phyloP scores from a whole-genome alignment of 2,329 filamentous ascomycete species.

The Trichoderma sp. region DNA sequence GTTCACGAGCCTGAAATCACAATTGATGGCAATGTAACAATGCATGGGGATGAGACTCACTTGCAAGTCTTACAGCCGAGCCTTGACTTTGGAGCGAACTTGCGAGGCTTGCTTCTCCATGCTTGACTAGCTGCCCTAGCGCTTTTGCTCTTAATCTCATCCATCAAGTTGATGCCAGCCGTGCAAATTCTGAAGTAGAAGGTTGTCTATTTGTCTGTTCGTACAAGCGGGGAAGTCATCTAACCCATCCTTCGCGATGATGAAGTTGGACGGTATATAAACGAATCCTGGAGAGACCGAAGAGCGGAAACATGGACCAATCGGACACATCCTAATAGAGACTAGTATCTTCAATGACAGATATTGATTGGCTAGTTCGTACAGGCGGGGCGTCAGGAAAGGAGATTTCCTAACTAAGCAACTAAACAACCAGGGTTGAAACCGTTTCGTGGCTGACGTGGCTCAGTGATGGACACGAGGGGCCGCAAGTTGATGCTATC shows the following conservation, averaged over 20 bases:
- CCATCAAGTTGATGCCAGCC: neutral
- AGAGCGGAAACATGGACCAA: neutral
- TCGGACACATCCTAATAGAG: neutral
- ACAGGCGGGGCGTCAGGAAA: neutral
- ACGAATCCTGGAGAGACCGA: neutral
- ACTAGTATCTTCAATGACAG: neutral
- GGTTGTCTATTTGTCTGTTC: neutral
- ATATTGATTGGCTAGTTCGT: conserved; percentile 2
- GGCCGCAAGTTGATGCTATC: neutral
- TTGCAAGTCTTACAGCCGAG: conserved; percentile 10
- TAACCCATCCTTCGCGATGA: neutral
- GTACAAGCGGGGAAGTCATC: neutral
- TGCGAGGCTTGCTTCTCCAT: conserved; percentile 7
- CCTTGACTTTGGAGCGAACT: conserved; percentile 9
- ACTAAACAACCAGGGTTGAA: neutral
- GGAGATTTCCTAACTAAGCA: neutral
- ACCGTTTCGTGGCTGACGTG: neutral
- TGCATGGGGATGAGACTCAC: neutral
- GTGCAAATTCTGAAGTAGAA: neutral
- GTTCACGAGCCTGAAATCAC: neutral
- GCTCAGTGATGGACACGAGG: neutral
- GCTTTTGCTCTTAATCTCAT: neutral
- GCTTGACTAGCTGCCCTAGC: neutral
- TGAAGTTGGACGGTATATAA: neutral
- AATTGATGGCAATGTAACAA: neutral